Evolutionary conservation across 352 stramenopile genomes (phyloP).

Genomic region (Phytophthora multivora): DNA sequence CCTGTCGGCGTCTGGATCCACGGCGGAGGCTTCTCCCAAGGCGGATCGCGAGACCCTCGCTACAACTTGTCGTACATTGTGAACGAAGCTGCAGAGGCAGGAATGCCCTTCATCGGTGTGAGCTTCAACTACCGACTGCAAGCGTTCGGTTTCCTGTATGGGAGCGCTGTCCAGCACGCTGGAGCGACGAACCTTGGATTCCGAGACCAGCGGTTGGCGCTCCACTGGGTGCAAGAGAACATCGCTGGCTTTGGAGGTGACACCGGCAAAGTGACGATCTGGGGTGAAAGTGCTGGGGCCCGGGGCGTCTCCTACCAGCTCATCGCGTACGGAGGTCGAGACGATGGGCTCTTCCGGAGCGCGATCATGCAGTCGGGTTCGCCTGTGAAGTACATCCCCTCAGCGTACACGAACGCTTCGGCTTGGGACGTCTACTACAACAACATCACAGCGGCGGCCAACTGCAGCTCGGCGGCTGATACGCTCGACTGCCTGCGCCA

Average conservation of each 20-base stretch:
- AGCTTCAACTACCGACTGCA: conserved; percentile 48
- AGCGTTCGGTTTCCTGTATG: conserved; percentile 40
- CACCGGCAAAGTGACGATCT: conserved; percentile 26
- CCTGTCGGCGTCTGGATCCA: conserved; percentile 38
- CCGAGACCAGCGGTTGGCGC: conserved; percentile 76
- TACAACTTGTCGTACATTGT: conserved; percentile 41
- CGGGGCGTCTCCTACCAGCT: conserved; percentile 30
- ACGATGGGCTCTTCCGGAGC: conserved; percentile 24
- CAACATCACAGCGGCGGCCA: conserved; percentile 27
- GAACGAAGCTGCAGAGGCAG: conserved; percentile 19
- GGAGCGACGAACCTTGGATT: conserved; percentile 80
- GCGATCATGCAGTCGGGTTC: conserved; percentile 33
- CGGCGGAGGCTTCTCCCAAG: conserved; percentile 27
- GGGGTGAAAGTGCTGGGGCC: conserved; percentile 55
- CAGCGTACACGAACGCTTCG: conserved; percentile 17
- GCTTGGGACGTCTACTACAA: conserved; percentile 32
- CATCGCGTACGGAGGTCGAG: conserved; percentile 25
- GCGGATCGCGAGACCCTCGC: conserved; percentile 32
- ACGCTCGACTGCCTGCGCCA: conserved; percentile 29
- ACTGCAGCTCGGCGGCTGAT: conserved; percentile 22
- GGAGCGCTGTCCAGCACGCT: conserved; percentile 37
- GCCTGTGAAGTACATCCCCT: conserved; percentile 5
- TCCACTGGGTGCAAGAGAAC: conserved; percentile 50
- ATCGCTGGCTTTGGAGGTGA: conserved; percentile 26
- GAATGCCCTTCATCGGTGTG: conserved; percentile 39